Evolutionary conservation across 2,329 filamentous ascomycete species (phyloP).

Genomic region (Fusarium sp.): DNA sequence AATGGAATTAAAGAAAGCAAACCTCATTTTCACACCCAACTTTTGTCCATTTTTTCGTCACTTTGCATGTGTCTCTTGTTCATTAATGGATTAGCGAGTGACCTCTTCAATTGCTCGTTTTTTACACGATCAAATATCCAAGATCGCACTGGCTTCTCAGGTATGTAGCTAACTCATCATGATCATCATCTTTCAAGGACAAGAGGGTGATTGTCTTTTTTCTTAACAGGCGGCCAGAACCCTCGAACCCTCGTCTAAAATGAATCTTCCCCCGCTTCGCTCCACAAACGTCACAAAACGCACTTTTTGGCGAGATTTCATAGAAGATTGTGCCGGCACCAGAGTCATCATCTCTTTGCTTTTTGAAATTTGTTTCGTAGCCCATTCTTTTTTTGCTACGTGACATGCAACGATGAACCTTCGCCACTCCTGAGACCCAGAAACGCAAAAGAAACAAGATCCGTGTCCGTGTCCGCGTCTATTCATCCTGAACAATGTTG

Average conservation of each 20-base stretch:
- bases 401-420: slow-evolving; percentile 73
- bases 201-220: slow-evolving; percentile 26
- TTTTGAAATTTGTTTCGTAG: slow-evolving; percentile 57
- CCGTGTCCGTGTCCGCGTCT: slow-evolving; percentile 55
- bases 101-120: not conserved
- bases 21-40: slow-evolving; percentile 21
- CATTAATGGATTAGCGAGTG: not conserved
- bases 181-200: slow-evolving; percentile 21
- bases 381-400: slow-evolving; percentile 62
- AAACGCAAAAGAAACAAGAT: slow-evolving; percentile 68
- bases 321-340: slow-evolving; percentile 37
- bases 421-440: slow-evolving; percentile 73
- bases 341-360: slow-evolving; percentile 52
- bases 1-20: slow-evolving; percentile 19
- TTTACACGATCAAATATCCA: slow-evolving; percentile 18
- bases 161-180: slow-evolving; percentile 29
- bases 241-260: slow-evolving; percentile 41
- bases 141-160: slow-evolving; percentile 9
- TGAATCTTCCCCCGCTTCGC: slow-evolving; percentile 16
- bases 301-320: slow-evolving; percentile 24
- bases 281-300: slow-evolving; percentile 37
- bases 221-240: slow-evolving; percentile 12
- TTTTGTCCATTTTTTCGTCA: not conserved
- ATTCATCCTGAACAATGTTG: slow-evolving; percentile 87
- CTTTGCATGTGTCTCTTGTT: not conserved